These are phyloP conservation scores for Closterium sp. DNA, from an alignment of 139 green algal species.

Conservation along the genomic window DNA sequence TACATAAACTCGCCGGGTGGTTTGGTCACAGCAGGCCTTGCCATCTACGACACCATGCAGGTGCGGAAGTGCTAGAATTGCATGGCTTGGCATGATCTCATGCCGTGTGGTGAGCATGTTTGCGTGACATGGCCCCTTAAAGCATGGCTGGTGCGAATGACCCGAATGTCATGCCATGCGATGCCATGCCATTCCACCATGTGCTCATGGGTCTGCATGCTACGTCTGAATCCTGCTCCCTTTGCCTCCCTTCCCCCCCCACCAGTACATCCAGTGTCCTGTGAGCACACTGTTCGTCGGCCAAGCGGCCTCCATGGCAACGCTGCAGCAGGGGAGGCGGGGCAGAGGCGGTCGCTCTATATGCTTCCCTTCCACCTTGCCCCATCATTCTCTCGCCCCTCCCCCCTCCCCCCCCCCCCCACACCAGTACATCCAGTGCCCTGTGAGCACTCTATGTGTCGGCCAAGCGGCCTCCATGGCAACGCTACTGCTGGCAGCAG, in stretches of 20 bases:
- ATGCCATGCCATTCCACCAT: not conserved
- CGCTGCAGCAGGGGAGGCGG: constrained; percentile 66
- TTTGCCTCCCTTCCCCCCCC: not conserved
- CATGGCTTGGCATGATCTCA: no score
- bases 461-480: constrained; percentile 93
- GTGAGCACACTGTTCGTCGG: constrained; percentile 88
- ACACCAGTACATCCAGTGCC: constrained; percentile 82
- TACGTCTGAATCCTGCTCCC: no score
- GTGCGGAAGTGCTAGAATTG: no score
- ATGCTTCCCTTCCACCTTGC: no score
- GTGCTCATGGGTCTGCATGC: not conserved
- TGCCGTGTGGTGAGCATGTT: no score
- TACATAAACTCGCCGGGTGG: constrained; percentile 96
- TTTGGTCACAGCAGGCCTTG: constrained; percentile 86
- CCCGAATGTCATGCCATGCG: no score
- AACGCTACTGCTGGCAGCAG: constrained; percentile 78
- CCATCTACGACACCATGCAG: constrained; percentile 99
- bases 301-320: constrained; percentile 91
- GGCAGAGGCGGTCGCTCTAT: constrained; percentile 68
- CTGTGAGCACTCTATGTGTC: constrained; percentile 87
- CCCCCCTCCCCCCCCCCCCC: no score
- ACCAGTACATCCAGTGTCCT: constrained; percentile 84
- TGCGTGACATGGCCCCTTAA: no score
- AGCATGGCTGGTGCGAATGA: no score
- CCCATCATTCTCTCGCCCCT: no score